These are phyloP conservation scores for Draba incana DNA, from an alignment of 345 rosid genomes.

Conservation along the genomic window DNA sequence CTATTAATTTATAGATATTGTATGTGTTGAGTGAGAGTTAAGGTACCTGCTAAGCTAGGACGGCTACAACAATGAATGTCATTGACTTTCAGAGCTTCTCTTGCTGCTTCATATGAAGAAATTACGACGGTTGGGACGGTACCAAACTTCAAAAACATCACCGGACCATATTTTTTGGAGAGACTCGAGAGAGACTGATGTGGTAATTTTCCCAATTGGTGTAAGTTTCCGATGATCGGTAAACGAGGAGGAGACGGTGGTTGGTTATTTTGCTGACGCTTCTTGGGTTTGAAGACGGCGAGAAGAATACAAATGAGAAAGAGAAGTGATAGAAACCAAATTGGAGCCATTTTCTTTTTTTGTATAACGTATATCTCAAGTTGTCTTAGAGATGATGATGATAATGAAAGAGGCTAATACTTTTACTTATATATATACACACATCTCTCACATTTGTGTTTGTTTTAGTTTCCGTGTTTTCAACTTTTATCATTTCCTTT, in stretches of 20 bases:
- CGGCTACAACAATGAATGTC: constrained; percentile 39
- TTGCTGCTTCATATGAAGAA: constrained; percentile 34
- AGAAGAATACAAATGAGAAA: constrained; percentile 15
- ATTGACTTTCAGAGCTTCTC: constrained; percentile 25
- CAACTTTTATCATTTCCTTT: neutral
- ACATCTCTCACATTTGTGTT: neutral
- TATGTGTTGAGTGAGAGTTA: too few species aligned
- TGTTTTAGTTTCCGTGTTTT: neutral
- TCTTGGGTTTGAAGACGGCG: constrained; percentile 30
- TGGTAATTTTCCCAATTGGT: constrained; percentile 39
- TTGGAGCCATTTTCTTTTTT: neutral
- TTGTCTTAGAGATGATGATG: too few species aligned
- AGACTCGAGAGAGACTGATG: constrained; percentile 45
- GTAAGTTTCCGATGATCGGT: constrained; percentile 48
- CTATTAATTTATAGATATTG: too few species aligned
- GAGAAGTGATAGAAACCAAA: constrained; percentile 24
- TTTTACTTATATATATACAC: constrained; percentile 8
- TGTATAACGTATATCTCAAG: too few species aligned
- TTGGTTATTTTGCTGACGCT: neutral
- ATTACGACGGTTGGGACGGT: constrained; percentile 34
- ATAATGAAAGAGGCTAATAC: neutral
- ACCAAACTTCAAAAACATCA: constrained; percentile 42
- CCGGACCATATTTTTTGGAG: constrained; percentile 40
- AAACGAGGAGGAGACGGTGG: constrained; percentile 37
- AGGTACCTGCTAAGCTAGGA: constrained; percentile 24